Conservation (phyloP, 192 early-diverging fungal species). For the Backusella sp. region DNA sequence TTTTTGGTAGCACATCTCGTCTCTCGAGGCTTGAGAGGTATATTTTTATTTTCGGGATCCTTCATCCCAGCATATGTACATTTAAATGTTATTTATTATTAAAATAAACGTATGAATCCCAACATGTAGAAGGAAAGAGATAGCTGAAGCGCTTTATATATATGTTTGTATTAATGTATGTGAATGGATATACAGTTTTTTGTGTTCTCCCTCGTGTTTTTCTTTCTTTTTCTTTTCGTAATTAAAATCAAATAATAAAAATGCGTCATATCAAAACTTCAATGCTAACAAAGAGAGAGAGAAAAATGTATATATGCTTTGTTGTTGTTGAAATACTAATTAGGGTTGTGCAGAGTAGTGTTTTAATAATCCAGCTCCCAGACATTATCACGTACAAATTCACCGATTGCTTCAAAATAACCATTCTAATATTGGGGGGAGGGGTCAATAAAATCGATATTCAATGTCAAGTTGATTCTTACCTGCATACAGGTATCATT, state of each 20-base stretch:
- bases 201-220: background rate
- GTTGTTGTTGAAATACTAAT: background rate
- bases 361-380: slow-evolving; percentile 25
- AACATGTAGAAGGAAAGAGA: background rate
- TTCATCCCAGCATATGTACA: no score
- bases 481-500: slow-evolving; percentile 81
- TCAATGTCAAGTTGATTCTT: background rate
- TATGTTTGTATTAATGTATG: background rate
- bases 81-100: no score
- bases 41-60: no score
- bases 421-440: slow-evolving; percentile 62
- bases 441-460: background rate
- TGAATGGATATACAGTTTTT: background rate
- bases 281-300: background rate
- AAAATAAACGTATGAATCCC: no score
- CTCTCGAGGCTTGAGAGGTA: no score
- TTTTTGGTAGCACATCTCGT: no score
- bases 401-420: slow-evolving; percentile 78
- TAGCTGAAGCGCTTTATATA: background rate
- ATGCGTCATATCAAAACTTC: background rate
- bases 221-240: background rate
- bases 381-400: slow-evolving; percentile 29
- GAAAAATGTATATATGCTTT: background rate
- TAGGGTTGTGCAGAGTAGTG: background rate
- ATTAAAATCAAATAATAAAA: slow-evolving; percentile 5